Evolutionary conservation across 306 rosid species (phyloP).

Genomic region (Clitoria ternatea): DNA sequence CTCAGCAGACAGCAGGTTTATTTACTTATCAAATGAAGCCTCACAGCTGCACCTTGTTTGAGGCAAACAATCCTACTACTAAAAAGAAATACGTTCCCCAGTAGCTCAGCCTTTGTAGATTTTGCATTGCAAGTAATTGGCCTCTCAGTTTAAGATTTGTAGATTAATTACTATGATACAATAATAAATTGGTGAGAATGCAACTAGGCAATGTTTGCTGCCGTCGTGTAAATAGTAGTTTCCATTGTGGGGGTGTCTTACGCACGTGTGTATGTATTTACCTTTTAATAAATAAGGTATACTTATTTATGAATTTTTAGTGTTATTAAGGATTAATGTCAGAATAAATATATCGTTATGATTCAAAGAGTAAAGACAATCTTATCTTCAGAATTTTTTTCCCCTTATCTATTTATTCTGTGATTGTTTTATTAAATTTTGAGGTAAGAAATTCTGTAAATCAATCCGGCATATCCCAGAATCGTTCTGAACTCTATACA

Average conservation of each 20-base stretch:
- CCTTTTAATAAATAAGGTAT: neutral
- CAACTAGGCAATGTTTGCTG: neutral
- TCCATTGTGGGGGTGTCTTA: neutral
- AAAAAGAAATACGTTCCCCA: constrained; percentile 1
- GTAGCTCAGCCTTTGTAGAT: neutral
- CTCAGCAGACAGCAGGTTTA: constrained; percentile 30
- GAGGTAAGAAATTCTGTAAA: neutral
- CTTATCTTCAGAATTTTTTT: neutral
- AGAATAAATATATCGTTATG: neutral
- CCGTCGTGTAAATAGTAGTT: neutral
- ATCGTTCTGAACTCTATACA: constrained; percentile 20
- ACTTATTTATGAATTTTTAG: neutral
- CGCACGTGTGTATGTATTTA: neutral
- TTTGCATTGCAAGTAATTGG: neutral
- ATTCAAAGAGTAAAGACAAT: neutral
- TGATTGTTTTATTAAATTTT: neutral
- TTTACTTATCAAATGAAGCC: constrained; percentile 54
- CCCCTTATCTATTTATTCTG: neutral
- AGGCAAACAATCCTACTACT: constrained; percentile 40
- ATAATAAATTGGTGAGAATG: constrained; percentile 10
- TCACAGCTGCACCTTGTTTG: constrained; percentile 68
- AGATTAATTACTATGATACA: neutral
- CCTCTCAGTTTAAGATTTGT: constrained; percentile 6
- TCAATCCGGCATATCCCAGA: constrained; percentile 15
- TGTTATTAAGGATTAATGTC: neutral